These are phyloP conservation scores for Zychaea mexicana DNA, from an alignment of 371 early-diverging fungal genomes.

Conservation along the genomic window DNA sequence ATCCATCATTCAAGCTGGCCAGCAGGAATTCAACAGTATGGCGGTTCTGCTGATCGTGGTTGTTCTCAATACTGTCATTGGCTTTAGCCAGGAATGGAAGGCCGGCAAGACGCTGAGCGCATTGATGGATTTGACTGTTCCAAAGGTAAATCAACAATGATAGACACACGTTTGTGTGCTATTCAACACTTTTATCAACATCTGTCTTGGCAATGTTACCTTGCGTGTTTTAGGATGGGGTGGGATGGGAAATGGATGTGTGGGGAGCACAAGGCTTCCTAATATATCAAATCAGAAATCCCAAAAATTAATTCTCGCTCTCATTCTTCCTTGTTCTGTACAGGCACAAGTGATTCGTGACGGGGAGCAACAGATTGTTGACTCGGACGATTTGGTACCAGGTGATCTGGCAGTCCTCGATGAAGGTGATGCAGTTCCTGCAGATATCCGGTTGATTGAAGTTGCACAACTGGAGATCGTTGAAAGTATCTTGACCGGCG, in stretches of 20 bases:
- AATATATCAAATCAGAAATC: background rate
- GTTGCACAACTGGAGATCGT: conserved; percentile 82
- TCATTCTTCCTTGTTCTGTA: conserved; percentile 66
- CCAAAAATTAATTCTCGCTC: background rate
- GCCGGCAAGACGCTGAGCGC: conserved; percentile 92
- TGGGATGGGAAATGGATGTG: too few relatives aligned
- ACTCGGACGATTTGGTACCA: conserved; percentile 79
- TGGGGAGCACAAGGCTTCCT: background rate
- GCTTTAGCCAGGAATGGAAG: conserved; percentile 90
- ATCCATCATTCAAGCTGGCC: conserved; percentile 79
- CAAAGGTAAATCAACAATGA: conserved; percentile 50
- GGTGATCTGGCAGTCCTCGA: conserved; percentile 90
- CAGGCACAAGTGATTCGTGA: conserved; percentile 83
- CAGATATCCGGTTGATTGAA: conserved; percentile 87
- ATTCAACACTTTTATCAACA: background rate
- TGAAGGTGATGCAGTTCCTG: conserved; percentile 90
- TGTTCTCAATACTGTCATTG: conserved; percentile 82
- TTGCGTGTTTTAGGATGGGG: too few relatives aligned
- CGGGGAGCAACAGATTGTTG: conserved; percentile 69
- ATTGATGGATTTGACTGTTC: conserved; percentile 81
- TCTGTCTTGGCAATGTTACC: background rate
- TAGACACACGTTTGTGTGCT: background rate
- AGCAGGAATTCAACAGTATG: conserved; percentile 76
- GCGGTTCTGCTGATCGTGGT: conserved; percentile 84
- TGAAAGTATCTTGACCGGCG: conserved; percentile 88